Base-by-base conservation (phyloP, 352 stramenopile genomes). In the Globisporangium cylindrosporum region DNA sequence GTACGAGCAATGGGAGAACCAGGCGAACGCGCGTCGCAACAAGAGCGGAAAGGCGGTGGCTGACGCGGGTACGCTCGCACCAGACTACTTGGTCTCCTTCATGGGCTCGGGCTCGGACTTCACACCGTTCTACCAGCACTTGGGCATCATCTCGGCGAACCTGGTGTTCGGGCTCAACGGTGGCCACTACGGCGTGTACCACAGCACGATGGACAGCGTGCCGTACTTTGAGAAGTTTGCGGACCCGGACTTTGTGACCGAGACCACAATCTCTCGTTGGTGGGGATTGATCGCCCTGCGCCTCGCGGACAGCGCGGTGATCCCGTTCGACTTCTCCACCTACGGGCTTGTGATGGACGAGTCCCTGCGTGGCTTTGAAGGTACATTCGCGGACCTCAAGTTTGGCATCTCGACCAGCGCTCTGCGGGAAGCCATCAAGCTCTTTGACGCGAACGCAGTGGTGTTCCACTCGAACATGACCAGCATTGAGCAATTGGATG, bases 201-300 rank as follows among this genome's bases (percentile, higher is more conserved):
- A 97, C 70, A 92, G 78, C 64, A 80, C 84, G 24, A 97, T 96
- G 79, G 89, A 97, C 68, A 94, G 79, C 41, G 82, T 95, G 64
- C 70, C 54, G 55, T 97, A 88, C 64, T 78, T 79, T 57, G 85
- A 89, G 66, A 81, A 41, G 57, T 80, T 74, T 64, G 84, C 38
- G 12, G 83, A 95, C 53, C 84, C 86, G 41, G 67, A 73, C n/a
- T 94, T 85, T 56, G 72, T 66, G 12, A 83, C 83, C 10, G 82
- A 94, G 57, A 69, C 66, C 0, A 79, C 79, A 20, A 78, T 79
- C 43, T 65, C 81, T 5, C 76, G 76, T 29, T 87, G 90, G 70
- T 92, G 87, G 79, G 83, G 81, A 0, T 59, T 92, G 20, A 65
- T 94, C 10, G 78, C 74, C 0, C 68, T 94, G 10, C 78, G 80